These are phyloP conservation scores for Phialocephala sp. DNA, from an alignment of 2,329 filamentous ascomycete species.

Conservation along the genomic window DNA sequence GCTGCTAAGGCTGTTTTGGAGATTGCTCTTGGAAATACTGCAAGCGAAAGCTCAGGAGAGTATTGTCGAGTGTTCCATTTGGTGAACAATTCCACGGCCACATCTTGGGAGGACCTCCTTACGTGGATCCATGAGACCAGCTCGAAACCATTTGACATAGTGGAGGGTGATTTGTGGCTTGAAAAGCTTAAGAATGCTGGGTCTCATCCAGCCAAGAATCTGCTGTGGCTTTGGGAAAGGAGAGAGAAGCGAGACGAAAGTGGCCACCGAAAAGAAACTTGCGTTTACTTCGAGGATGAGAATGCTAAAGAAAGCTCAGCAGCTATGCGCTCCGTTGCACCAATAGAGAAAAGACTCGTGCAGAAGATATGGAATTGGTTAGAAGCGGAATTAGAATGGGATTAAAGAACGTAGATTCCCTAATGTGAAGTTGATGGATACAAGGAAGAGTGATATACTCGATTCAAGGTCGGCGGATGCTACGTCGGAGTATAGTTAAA, in stretches of 20 bases:
- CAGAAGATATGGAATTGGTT: constrained; percentile 47
- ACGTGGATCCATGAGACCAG: constrained; percentile 45
- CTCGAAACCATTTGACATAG: constrained; percentile 45
- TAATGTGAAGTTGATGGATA: too few relatives aligned
- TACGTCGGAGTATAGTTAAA: too few relatives aligned
- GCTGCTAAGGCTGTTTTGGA: constrained; percentile 50
- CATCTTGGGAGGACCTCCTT: constrained; percentile 54
- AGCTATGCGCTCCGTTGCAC: constrained; percentile 45
- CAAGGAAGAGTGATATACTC: too few relatives aligned
- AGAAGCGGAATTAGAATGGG: background rate
- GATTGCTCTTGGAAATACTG: constrained; percentile 38
- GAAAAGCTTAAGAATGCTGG: constrained; percentile 40
- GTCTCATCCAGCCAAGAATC: constrained; percentile 48
- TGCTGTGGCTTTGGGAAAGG: constrained; percentile 56
- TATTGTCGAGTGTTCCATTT: constrained; percentile 15
- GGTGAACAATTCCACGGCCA: constrained; percentile 50
- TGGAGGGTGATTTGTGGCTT: constrained; percentile 50
- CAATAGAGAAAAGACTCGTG: constrained; percentile 51
- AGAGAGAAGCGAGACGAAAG: constrained; percentile 42
- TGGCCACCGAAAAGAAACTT: background rate
- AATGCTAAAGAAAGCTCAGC: constrained; percentile 44
- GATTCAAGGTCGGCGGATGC: too few relatives aligned
- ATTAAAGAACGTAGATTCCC: background rate
- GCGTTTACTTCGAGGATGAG: constrained; percentile 31
- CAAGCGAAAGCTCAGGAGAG: constrained; percentile 27